These are phyloP conservation scores for Sisymbrium altissimum DNA, from an alignment of 345 rosid species.

Conservation along the genomic window DNA sequence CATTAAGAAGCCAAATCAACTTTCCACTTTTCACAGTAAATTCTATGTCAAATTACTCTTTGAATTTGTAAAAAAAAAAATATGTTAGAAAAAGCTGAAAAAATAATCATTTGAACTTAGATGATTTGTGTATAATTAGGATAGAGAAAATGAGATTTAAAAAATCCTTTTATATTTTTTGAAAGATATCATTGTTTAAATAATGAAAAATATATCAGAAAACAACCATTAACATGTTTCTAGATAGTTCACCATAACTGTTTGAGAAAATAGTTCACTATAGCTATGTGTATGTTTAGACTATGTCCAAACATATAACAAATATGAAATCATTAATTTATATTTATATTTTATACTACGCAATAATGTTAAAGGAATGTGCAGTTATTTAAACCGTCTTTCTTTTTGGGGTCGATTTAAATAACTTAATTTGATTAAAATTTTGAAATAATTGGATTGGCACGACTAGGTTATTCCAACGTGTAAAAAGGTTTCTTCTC, in stretches of 20 bases:
- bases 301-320: not conserved
- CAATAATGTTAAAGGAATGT: not conserved
- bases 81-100: too few relatives aligned
- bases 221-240: not conserved
- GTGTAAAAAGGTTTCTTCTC: constrained; percentile 19
- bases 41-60: not conserved
- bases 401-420: not conserved
- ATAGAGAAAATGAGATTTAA: not conserved
- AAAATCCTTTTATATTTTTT: too few relatives aligned
- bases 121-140: too few relatives aligned
- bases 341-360: not conserved
- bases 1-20: not conserved
- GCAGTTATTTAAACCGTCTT: not conserved
- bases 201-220: not conserved
- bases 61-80: not conserved
- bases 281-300: too few relatives aligned
- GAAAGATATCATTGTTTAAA: not conserved
- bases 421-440: not conserved
- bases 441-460: constrained; percentile 8
- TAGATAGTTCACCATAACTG: not conserved
- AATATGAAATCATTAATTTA: not conserved
- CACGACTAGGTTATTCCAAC: constrained; percentile 20
- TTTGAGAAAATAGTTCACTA: too few relatives aligned
- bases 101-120: not conserved
- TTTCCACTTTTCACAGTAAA: not conserved